These are phyloP conservation scores for Psilocybe cubensis DNA, from an alignment of 768 basidiomycete genomes.

Conservation along the genomic window DNA sequence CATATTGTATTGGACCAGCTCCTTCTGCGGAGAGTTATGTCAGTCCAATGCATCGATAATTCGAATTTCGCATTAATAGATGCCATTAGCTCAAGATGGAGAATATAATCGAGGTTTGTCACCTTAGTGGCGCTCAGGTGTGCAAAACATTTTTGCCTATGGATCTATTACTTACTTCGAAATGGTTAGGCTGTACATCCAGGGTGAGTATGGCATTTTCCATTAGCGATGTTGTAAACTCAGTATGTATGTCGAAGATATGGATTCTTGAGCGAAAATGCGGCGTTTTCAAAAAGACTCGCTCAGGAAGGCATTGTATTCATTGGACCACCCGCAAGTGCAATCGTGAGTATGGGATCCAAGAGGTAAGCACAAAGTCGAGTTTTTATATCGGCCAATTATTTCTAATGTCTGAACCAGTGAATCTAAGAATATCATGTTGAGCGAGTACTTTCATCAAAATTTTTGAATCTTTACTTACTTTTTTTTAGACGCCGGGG, in stretches of 20 bases:
- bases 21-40: constrained; percentile 90
- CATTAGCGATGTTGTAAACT: background rate
- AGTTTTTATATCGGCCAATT: background rate
- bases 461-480: background rate
- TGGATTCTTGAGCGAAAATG: constrained; percentile 93
- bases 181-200: constrained; percentile 82
- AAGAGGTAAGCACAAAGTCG: constrained; percentile 60
- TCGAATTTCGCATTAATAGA: background rate
- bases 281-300: constrained; percentile 74
- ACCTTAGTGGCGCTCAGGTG: constrained; percentile 83
- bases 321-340: constrained; percentile 87
- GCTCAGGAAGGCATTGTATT: constrained; percentile 84
- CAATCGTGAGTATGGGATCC: constrained; percentile 93
- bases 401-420: constrained; percentile 28
- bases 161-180: constrained; percentile 2
- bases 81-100: constrained; percentile 74
- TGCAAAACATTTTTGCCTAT: constrained; percentile 14
- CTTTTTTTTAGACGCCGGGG: constrained; percentile 65
- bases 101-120: constrained; percentile 86
- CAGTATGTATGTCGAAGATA: constrained; percentile 47
- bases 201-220: constrained; percentile 50
- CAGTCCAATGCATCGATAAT: constrained; percentile 31
- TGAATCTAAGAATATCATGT: constrained; percentile 96
- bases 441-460: constrained; percentile 44
- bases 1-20: constrained; percentile 93